Base-by-base conservation (phyloP, 139 green algal species). In the Chlamydomonas applanata region DNA sequence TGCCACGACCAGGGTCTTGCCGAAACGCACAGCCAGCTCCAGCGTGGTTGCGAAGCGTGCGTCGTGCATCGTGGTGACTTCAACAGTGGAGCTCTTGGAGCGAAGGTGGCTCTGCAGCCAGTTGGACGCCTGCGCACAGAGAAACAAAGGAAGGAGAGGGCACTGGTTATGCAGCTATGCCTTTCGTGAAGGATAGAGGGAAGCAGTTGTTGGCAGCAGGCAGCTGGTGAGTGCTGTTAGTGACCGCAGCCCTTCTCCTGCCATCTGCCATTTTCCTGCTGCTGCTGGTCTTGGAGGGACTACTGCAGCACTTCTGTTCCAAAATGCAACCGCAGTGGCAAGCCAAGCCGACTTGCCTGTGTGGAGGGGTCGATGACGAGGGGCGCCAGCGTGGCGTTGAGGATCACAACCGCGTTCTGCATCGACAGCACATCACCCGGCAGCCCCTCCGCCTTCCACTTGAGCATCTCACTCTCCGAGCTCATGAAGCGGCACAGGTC, bases 1-100 rank as follows among this genome's bases (percentile, higher is more conserved):
- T 71, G 59, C 56, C 32, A 81, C 74, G n/a, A 94, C 57, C 36
- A 95, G 81, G 32, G 83, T 91, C 86, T 95, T 95, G 65, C 92
- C 92, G 75, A 95, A 95, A 44, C 89, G 85, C 7, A 95, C 90
- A 1, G 92, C 87, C 61, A 95, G 85, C 80, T 96, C 91, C 34
- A 96, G 73, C 3, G 83, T 86, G 70, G 79, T 96, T 9, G 76
- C 64, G 59, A 96, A 94, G 54, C 85, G 79, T 19, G 79, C 60
- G 54, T 93, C 86, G 44, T 92, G 85, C 85, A 90, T 88, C 35
- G 73, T 87, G 3, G 80, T 85, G 0, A 81, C 62, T 53, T 93
- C 82, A 24, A 86, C 59, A 20, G 64, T 25, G 17, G 29, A 49
- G 36, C 61, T 74, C 27, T 72, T 63, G 36, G 71, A 68, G 2